Base-by-base conservation (phyloP, 176 grass and related monocot species). In the Tuctoria greenei region DNA sequence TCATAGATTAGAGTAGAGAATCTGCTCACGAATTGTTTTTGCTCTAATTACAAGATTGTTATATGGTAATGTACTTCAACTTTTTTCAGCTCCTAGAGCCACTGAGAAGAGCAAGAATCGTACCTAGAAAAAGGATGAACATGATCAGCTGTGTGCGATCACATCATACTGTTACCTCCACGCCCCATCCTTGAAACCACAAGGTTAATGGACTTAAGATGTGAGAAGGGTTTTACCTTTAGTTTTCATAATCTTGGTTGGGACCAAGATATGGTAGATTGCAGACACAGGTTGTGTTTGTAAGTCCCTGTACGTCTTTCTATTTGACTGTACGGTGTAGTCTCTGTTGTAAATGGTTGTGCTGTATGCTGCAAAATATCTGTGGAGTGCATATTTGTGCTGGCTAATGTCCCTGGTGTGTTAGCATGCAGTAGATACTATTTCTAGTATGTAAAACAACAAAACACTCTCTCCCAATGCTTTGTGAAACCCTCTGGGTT, bases 301-400 rank as follows among this genome's bases (percentile, higher is more conserved):
- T 77, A 78, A 72, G 67, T 52, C 15, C 0, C 11, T 46, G 31
- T 82, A 50, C 50, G 21, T 41, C 59, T 72, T 23, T 47, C 16
- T 77, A 61, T 63, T 35, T 10, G 17, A 71, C 12, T 10, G 13
- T 1, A 35, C 41, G 26, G 45, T n/a, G 64, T 64, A 25, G 27
- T 52, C 64, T 64, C 15, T 70, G 42, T 21, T 87, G 79, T 87
- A 87, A 87, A 87, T 87, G 27, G 18, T 23, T 73, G 67, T 87
- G 40, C 24, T 78, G 18, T 67, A 49, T 61, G 74, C n/a, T 71
- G 64, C 56, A 14, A 78, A 65, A 66, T 49, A 5, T 64, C 34
- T 69, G 64, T 71, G 26, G 37, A 39, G 31, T n/a, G 12, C 7
- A 40, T 61, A 18, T 35, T 87, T 69, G 31, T 77, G 60, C 47